Percentiles rank a stretch among this genome's conserved stretches.
phyloP scores from a whole-genome alignment of 345 rosid species.

The Populus tremula region DNA sequence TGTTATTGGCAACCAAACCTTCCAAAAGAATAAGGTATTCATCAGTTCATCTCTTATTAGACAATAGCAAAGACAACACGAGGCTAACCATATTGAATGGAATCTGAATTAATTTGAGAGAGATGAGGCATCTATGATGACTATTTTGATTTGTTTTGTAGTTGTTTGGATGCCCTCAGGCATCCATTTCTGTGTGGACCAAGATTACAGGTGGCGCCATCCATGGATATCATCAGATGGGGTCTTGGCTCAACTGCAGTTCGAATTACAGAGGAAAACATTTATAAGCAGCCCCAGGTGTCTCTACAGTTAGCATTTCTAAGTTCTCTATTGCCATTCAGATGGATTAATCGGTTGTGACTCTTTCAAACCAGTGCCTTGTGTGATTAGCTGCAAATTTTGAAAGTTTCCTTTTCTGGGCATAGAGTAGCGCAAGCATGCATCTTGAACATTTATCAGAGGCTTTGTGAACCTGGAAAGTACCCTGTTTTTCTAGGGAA shows the following conservation, averaged over 20 bases:
- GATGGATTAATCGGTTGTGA: not conserved
- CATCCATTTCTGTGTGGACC: slow-evolving; percentile 96
- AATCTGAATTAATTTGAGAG: no score
- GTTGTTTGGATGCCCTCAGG: slow-evolving; percentile 86
- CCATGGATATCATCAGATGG: slow-evolving; percentile 91
- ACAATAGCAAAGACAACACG: not conserved
- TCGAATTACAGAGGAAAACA: slow-evolving; percentile 84
- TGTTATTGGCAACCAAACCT: slow-evolving; percentile 70
- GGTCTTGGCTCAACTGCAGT: slow-evolving; percentile 94
- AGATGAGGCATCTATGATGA: slow-evolving; percentile 1
- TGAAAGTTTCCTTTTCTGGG: not conserved
- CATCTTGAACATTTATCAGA: not conserved
- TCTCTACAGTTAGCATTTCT: not conserved
- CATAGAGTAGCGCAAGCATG: not conserved
- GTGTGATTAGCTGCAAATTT: not conserved
- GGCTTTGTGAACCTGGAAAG: not conserved
- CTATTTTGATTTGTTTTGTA: slow-evolving; percentile 23
- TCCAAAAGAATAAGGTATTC: slow-evolving; percentile 75
- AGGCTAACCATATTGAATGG: not conserved
- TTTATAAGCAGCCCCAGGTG: slow-evolving; percentile 79
- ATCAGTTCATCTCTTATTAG: not conserved
- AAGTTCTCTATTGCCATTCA: not conserved
- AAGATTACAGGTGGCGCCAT: slow-evolving; percentile 82
- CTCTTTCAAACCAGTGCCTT: not conserved
- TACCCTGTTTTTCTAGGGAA: not conserved